phyloP scores from a whole-genome alignment of 495 filamentous ascomycete genomes.

The Penicillium ochrochloron region DNA sequence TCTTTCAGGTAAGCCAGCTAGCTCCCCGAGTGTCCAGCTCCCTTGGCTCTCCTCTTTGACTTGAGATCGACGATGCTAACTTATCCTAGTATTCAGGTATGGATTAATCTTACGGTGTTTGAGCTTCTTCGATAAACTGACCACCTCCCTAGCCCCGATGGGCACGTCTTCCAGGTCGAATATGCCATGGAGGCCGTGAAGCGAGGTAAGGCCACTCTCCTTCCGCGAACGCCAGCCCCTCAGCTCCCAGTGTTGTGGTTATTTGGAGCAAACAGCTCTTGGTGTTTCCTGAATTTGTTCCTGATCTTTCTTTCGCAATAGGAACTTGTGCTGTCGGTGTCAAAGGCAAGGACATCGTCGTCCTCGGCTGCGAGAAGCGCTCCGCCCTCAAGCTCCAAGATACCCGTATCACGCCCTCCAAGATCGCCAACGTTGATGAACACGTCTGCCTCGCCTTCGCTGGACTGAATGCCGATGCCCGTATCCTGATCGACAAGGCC shows the following conservation, averaged over 20 bases:
- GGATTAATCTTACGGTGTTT: slow-evolving; percentile 11
- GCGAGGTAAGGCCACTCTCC: slow-evolving; percentile 66
- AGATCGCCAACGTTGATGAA: slow-evolving; percentile 91
- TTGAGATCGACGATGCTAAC: slow-evolving; percentile 24
- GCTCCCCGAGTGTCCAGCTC: slow-evolving; percentile 33
- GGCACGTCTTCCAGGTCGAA: slow-evolving; percentile 99
- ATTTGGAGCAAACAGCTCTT: background rate
- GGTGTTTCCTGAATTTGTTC: background rate
- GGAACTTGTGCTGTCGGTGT: slow-evolving; percentile 98
- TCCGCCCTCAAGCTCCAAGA: slow-evolving; percentile 99
- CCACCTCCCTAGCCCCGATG: slow-evolving; percentile 75
- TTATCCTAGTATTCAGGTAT: slow-evolving; percentile 37
- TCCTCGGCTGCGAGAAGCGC: slow-evolving; percentile 96
- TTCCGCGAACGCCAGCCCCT: slow-evolving; percentile 5
- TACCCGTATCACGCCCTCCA: slow-evolving; percentile 97
- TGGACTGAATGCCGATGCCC: slow-evolving; percentile 94
- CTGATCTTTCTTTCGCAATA: slow-evolving; percentile 39
- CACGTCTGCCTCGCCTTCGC: slow-evolving; percentile 98
- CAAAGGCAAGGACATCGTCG: slow-evolving; percentile 92
- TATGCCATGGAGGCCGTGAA: slow-evolving; percentile 99
- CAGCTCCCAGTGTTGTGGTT: background rate
- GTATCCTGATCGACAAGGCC: slow-evolving; percentile 97
- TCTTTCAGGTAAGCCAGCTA: slow-evolving; percentile 76
- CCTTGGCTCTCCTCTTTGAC: slow-evolving; percentile 22
- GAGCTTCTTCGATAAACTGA: slow-evolving; percentile 33